Conservation (phyloP, 225 moss, liverwort and hornwort genomes). For the Climacium dendroides region DNA sequence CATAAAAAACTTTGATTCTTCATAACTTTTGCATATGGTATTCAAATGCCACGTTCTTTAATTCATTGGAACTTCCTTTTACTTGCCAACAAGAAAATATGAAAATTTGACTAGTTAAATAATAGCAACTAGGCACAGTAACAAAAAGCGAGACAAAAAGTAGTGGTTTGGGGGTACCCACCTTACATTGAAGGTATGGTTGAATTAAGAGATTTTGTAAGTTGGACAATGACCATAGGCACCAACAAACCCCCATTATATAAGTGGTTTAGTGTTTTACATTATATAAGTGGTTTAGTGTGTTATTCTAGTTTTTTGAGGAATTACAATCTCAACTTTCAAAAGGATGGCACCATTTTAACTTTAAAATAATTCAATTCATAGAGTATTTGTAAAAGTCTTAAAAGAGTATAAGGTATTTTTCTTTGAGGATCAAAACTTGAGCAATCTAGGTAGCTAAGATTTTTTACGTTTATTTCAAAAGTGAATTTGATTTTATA, state of each 20-base stretch:
- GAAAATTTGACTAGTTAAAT: no score
- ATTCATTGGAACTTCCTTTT: no score
- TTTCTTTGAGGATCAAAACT: not conserved
- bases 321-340: not conserved
- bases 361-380: not conserved
- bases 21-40: no score
- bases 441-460: not conserved
- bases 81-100: no score
- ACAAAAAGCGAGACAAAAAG: no score
- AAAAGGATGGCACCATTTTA: not conserved
- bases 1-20: no score
- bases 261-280: not conserved
- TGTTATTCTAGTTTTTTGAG: not conserved
- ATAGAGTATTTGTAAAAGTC: not conserved
- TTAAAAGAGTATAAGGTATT: not conserved
- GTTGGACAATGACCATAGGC: not conserved
- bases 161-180: fast-evolving
- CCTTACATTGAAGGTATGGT: not conserved
- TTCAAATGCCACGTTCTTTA: no score
- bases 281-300: not conserved
- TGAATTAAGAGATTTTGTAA: not conserved
- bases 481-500: not conserved
- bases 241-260: not conserved
- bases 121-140: no score
- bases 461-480: not conserved